Conservation (phyloP, 2,329 filamentous ascomycete genomes). For the Blastomyces gilchristii region DNA sequence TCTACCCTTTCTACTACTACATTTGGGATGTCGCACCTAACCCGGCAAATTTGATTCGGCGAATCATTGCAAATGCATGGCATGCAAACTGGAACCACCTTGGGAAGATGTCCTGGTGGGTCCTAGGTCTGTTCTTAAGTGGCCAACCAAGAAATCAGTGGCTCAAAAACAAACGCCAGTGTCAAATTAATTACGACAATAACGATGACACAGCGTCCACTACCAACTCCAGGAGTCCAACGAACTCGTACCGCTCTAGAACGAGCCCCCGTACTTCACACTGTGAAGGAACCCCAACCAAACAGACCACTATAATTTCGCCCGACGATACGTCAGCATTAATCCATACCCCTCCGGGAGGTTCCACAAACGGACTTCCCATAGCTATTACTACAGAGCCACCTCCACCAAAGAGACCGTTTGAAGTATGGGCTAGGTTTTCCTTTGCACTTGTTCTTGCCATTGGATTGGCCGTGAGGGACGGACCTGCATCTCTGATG, state of each 20-base stretch:
- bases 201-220: not conserved
- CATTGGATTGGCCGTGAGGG: slow-evolving; percentile 38
- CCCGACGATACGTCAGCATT: slow-evolving; percentile 14
- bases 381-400: not conserved
- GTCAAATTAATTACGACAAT: not conserved
- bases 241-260: not conserved
- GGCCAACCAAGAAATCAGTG: slow-evolving; percentile 14
- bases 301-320: not conserved
- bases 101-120: slow-evolving; percentile 29
- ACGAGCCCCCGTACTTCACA: not conserved
- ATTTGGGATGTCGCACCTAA: slow-evolving; percentile 6
- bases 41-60: slow-evolving; percentile 18
- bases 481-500: slow-evolving; percentile 32
- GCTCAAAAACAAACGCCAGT: slow-evolving; percentile 4
- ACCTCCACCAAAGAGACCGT: not conserved
- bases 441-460: slow-evolving; percentile 39
- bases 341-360: not conserved
- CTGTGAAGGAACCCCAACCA: not conserved
- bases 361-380: not conserved
- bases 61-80: slow-evolving; percentile 29
- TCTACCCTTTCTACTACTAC: slow-evolving; percentile 1
- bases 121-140: slow-evolving; percentile 26
- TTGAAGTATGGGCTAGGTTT: slow-evolving; percentile 36
- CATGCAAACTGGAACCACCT: slow-evolving; percentile 23
- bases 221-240: not conserved